Percentiles rank a stretch among this genome's conserved stretches.
Evolutionary conservation across 306 rosid species (phyloP).

Genomic region (Cucurbita argyrosperma): DNA sequence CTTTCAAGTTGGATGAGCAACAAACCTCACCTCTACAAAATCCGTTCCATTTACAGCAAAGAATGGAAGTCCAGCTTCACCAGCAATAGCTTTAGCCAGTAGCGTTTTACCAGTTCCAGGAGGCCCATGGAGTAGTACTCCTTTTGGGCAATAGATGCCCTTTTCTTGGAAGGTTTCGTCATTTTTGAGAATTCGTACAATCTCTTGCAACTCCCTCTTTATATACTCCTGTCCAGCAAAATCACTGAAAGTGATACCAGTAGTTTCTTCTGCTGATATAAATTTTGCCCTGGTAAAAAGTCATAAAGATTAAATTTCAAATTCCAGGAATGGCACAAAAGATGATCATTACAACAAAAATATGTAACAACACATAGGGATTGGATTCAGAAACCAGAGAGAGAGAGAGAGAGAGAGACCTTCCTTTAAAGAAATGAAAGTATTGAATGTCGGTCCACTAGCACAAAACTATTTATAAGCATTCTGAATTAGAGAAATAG

Average conservation of each 20-base stretch:
- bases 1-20: neutral
- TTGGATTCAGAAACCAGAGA: neutral
- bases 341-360: neutral
- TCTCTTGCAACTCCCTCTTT: slow-evolving; percentile 91
- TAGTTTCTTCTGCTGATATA: slow-evolving; percentile 94
- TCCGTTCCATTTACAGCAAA: slow-evolving; percentile 98
- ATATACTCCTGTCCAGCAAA: slow-evolving; percentile 99
- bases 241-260: slow-evolving; percentile 88
- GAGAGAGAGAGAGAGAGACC: neutral
- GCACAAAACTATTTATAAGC: neutral
- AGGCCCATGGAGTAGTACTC: slow-evolving; percentile 96
- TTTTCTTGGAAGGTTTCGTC: slow-evolving; percentile 88
- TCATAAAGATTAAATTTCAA: slow-evolving; percentile 31
- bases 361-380: neutral
- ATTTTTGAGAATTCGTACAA: slow-evolving; percentile 74
- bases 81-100: slow-evolving; percentile 96
- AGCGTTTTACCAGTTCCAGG: slow-evolving; percentile 98
- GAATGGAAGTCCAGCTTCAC: slow-evolving; percentile 96
- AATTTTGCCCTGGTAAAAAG: slow-evolving; percentile 79
- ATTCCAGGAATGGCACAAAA: slow-evolving; percentile 7
- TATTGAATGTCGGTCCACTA: neutral
- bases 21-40: slow-evolving; percentile 75
- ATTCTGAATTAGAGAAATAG: neutral
- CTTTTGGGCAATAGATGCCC: slow-evolving; percentile 96
- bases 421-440: neutral